Conservation (phyloP, 2,329 filamentous ascomycete species). For the Sporothrix variecibatus region DNA sequence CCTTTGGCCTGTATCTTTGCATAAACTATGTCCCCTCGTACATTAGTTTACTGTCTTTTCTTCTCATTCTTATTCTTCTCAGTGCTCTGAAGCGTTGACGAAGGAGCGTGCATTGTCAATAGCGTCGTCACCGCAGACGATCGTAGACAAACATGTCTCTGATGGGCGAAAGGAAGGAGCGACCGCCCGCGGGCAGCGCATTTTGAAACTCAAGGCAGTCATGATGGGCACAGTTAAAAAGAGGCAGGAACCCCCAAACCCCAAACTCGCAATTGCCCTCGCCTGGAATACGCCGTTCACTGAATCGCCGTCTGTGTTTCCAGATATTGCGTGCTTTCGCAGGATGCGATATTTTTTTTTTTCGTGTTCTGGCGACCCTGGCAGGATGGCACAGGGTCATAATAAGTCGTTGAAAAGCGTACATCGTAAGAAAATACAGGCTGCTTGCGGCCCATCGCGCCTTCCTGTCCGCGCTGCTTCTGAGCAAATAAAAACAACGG, state of each 20-base stretch:
- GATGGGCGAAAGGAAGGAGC: slow-evolving; percentile 15
- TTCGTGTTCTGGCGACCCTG: neutral
- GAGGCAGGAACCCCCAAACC: neutral
- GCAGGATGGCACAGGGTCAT: neutral
- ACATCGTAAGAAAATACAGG: neutral
- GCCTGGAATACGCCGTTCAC: slow-evolving; percentile 13
- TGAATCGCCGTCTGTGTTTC: slow-evolving; percentile 4
- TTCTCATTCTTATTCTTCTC: too few relatives aligned
- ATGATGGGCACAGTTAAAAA: neutral
- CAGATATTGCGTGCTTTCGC: slow-evolving; percentile 1
- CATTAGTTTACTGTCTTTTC: too few relatives aligned
- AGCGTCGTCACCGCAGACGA: neutral
- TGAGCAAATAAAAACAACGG: slow-evolving; percentile 7
- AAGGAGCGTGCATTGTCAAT: neutral
- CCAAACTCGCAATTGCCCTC: neutral
- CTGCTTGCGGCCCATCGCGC: neutral
- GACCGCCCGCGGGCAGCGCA: neutral
- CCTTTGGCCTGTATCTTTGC: neutral
- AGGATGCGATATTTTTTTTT: slow-evolving; percentile 15
- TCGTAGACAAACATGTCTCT: neutral
- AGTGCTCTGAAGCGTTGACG: neutral
- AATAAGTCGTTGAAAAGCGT: neutral
- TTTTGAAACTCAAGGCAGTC: neutral
- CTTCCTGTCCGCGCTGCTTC: neutral
- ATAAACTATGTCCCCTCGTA: neutral